A percentile compares a stretch with the other conserved stretches of the same genome.
Evolutionary conservation across 2,329 filamentous ascomycete species (phyloP).

Genomic region (Dothidotthia symphoricarpi): DNA sequence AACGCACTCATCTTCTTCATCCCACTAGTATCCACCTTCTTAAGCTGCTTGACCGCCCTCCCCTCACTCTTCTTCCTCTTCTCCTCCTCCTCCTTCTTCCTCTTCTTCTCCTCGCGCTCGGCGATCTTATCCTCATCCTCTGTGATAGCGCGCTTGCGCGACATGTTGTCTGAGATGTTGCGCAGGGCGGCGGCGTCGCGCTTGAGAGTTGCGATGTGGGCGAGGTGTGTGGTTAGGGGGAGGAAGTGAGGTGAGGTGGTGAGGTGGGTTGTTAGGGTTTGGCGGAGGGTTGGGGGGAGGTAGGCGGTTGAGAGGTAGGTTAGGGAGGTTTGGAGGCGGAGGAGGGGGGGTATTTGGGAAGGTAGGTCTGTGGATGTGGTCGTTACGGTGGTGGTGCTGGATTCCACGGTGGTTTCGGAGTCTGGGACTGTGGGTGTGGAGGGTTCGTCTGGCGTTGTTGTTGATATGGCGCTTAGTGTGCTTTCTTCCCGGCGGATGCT

Average conservation of each 20-base stretch:
- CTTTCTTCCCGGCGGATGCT: constrained; percentile 62
- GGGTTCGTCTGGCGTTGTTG: constrained; percentile 1
- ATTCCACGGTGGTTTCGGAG: neutral
- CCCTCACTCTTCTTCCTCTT: constrained; percentile 79
- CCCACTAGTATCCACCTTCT: constrained; percentile 84
- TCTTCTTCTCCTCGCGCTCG: constrained; percentile 71
- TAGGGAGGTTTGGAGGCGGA: constrained; percentile 64
- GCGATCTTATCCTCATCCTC: constrained; percentile 66
- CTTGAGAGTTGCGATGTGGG: constrained; percentile 64
- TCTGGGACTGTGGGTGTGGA: neutral
- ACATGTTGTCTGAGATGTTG: constrained; percentile 66
- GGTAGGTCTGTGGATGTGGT: constrained; percentile 20
- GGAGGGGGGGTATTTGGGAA: constrained; percentile 54
- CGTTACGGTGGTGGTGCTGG: constrained; percentile 12
- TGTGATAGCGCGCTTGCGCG: constrained; percentile 57
- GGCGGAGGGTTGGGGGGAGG: constrained; percentile 47
- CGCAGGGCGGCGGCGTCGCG: constrained; percentile 69
- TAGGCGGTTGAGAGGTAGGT: constrained; percentile 65
- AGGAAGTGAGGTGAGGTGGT: constrained; percentile 57
- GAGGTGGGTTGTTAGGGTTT: constrained; percentile 27
- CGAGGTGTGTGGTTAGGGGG: constrained; percentile 68
- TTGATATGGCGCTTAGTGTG: constrained; percentile 28
- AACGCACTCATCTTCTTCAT: constrained; percentile 98
- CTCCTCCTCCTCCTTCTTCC: constrained; percentile 85
- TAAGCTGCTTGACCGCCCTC: constrained; percentile 72